A percentile compares a stretch with the other conserved stretches of the same genome.
phyloP scores from a whole-genome alignment of 306 rosid species.

The Inga laurina region DNA sequence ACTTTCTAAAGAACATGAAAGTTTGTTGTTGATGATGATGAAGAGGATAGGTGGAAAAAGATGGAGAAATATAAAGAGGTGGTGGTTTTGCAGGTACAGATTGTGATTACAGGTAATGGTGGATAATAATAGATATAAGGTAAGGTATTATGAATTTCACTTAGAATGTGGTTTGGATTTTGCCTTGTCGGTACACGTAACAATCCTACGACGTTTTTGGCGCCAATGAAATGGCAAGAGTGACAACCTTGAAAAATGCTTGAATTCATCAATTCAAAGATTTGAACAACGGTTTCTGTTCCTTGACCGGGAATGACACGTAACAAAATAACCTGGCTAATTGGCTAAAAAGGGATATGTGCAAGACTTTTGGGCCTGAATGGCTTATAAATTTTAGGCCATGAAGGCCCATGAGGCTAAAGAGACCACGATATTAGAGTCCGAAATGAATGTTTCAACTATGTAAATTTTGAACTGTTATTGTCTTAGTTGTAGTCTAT shows the following conservation, averaged over 20 bases:
- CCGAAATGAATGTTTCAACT: background rate
- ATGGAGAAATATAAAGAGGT: slow-evolving; percentile 16
- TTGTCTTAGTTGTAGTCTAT: background rate
- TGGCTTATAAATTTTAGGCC: background rate
- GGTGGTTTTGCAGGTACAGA: slow-evolving; percentile 14
- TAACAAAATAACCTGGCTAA: background rate
- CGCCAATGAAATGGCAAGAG: background rate
- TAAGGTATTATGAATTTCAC: background rate
- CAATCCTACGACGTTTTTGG: background rate
- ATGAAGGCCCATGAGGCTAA: background rate
- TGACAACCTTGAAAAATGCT: slow-evolving; percentile 4
- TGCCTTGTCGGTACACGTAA: background rate
- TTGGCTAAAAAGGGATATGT: background rate
- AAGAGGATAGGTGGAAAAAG: background rate
- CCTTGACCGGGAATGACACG: background rate
- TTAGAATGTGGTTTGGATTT: background rate
- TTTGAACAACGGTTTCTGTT: background rate
- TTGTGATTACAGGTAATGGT: slow-evolving; percentile 22
- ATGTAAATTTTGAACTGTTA: background rate
- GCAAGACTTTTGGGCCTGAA: background rate
- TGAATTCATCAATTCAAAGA: background rate
- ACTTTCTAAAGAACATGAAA: background rate
- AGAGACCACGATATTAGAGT: background rate
- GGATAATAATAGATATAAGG: slow-evolving; percentile 35
- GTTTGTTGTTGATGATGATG: background rate